Base-by-base conservation (phyloP, 805 yeast genomes). In the Clavispora santaluciae region DNA sequence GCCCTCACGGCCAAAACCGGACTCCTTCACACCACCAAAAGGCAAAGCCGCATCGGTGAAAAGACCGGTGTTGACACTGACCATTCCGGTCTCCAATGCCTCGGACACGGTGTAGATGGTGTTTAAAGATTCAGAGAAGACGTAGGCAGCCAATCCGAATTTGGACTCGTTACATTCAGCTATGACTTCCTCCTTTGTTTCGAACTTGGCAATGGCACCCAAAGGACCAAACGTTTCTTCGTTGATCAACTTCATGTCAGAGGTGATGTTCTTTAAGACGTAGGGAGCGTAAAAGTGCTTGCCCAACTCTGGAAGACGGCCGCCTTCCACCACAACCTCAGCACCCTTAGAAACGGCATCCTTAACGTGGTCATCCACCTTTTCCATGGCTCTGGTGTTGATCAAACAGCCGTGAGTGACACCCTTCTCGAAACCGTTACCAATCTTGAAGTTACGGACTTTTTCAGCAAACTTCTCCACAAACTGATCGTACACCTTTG, bases 1-100 rank as follows among this genome's bases (percentile, higher is more conserved):
- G 42, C 89, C 90, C 65, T 84, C 90, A 61, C 89, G 76, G 39
- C 93, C 91, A 51, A 81, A 82, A 1, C 91, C 95, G 29, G 86
- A 79, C 60, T 82, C 78, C 56, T 83, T 83, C 36, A 85, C 72
- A 39, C 95, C 95, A 21, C 95, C 95, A 54, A 81, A 81, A 31
- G 86, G 86, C 45, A 80, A 56, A 12, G 83, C 72, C 15, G 84
- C 74, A 45, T 68, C 91, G 15, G 86, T 77, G 41, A 86, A 75
- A 9, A 75, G 64, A 22, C 93, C 93, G 8, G 88, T 78, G 63
- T 86, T 86, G 42, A 78, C 80, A 33, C 93, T 93, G 39, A 86
- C 75, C 95, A 86, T 86, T 36, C 95, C 95, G 21, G 73, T 78
- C 50, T 86, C 79, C 40, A 86, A 68, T 16, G 70, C 77, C 60